Conservation (phyloP, 305 asterid genomes). For the Solanum hybrid region DNA sequence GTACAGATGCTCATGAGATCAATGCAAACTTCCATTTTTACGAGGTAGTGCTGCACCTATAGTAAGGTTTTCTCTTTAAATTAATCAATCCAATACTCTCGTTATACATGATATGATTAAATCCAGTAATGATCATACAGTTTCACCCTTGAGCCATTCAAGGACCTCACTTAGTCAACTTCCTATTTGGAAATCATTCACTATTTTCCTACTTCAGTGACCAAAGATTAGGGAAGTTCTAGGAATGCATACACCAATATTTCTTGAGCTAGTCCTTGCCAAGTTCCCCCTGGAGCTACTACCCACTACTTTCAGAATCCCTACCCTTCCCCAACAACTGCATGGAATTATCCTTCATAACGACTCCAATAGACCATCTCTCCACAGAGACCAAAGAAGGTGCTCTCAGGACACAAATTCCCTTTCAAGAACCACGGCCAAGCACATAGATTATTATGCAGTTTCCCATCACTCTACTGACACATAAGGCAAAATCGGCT, state of each 20-base stretch:
- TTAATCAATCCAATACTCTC: neutral
- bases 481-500: neutral
- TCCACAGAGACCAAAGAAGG: neutral
- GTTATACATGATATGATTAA: neutral
- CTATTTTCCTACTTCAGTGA: neutral
- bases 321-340: neutral
- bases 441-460: neutral
- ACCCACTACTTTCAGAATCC: neutral
- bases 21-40: neutral
- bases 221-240: neutral
- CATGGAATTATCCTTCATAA: neutral
- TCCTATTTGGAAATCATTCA: neutral
- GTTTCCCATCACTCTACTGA: neutral
- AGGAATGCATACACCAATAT: neutral
- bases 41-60: neutral
- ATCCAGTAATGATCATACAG: neutral
- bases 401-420: neutral
- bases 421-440: neutral
- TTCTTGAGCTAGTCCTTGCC: neutral
- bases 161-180: neutral
- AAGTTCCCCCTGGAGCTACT: neutral
- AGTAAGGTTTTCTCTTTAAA: neutral
- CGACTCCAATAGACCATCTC: neutral
- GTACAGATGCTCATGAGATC: neutral
- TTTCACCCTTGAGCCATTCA: neutral